These are phyloP conservation scores for Solanum arcanum DNA, from an alignment of 257 asterid genomes.

Conservation along the genomic window DNA sequence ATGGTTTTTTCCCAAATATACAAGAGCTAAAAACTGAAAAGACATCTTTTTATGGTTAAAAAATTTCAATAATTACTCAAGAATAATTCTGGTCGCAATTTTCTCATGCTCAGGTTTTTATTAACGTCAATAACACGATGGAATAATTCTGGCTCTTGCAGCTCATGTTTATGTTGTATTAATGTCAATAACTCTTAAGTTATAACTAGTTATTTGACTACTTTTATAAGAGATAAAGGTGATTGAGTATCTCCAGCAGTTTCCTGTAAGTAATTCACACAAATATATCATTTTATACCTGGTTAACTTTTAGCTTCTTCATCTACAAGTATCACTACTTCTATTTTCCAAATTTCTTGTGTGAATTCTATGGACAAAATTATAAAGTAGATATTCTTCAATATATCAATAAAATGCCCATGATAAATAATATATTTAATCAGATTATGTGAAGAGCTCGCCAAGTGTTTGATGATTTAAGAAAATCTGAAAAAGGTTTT, in stretches of 20 bases:
- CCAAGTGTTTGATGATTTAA: neutral
- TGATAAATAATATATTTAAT: neutral
- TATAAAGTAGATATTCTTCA: neutral
- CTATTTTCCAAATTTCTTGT: neutral
- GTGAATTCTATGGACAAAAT: neutral
- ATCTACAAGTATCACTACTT: neutral
- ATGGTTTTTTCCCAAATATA: neutral
- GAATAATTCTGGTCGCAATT: neutral
- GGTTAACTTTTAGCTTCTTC: neutral
- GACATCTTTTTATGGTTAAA: neutral
- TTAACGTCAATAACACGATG: neutral
- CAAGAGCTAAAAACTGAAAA: neutral
- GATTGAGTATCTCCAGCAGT: neutral
- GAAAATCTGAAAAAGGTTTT: neutral
- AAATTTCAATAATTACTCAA: neutral
- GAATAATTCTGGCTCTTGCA: neutral
- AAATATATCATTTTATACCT: neutral
- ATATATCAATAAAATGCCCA: neutral
- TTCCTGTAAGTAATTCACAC: neutral
- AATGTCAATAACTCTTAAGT: neutral
- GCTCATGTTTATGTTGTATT: neutral
- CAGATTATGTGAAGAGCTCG: neutral
- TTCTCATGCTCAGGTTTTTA: neutral
- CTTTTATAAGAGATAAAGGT: neutral
- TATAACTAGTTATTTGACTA: neutral